Percentiles rank a stretch among this genome's conserved stretches.
Evolutionary conservation across 2,329 filamentous ascomycete genomes (phyloP).

Genomic region (Penicillium sp.): DNA sequence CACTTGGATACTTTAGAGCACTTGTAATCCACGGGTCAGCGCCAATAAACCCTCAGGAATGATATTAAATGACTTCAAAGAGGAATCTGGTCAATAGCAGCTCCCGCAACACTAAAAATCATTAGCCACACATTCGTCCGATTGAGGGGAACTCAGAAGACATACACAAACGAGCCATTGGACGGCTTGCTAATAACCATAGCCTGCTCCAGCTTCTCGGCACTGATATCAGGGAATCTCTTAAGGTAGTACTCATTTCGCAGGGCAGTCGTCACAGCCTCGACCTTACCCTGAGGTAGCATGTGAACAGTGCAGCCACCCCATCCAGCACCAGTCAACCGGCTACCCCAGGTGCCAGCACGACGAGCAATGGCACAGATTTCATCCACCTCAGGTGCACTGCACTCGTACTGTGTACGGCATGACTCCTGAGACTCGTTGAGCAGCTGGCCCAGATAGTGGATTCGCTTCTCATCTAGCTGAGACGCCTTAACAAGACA

Average conservation of each 20-base stretch:
- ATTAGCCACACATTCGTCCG: constrained; percentile 4
- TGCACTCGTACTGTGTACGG: constrained; percentile 82
- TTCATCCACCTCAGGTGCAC: constrained; percentile 84
- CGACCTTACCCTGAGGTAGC: constrained; percentile 75
- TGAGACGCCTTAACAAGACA: constrained; percentile 58
- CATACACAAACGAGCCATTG: constrained; percentile 43
- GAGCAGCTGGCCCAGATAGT: constrained; percentile 71
- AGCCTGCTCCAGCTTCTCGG: constrained; percentile 69
- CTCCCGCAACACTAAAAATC: constrained; percentile 33
- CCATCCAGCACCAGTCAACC: constrained; percentile 92
- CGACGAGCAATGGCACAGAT: constrained; percentile 73
- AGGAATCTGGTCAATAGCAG: constrained; percentile 34
- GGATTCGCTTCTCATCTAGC: constrained; percentile 61
- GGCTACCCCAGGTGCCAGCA: constrained; percentile 76
- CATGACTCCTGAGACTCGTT: constrained; percentile 88
- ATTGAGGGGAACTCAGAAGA: background rate
- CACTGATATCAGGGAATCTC: constrained; percentile 60
- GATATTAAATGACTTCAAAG: constrained; percentile 17
- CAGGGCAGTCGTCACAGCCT: constrained; percentile 70
- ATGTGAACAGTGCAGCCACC: constrained; percentile 94
- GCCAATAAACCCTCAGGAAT: background rate
- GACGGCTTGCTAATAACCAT: constrained; percentile 81
- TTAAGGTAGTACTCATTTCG: constrained; percentile 76
- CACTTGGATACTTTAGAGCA: background rate
- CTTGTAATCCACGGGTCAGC: background rate